phyloP scores from a whole-genome alignment of 23 red algal genomes.

The Chondrus crispus region DNA sequence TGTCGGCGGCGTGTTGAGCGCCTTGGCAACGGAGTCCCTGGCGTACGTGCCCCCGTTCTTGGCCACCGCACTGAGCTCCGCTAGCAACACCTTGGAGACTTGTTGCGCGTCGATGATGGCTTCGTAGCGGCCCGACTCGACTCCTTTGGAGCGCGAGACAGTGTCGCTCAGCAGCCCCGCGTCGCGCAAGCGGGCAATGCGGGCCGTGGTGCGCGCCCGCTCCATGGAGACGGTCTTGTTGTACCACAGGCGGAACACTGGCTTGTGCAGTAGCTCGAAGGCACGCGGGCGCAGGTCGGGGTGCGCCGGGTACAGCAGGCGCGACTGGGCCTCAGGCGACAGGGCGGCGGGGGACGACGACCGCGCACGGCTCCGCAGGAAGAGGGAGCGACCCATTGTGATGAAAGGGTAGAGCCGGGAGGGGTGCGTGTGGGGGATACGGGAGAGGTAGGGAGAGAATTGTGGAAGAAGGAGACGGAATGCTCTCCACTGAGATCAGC shows the following conservation, averaged over 20 bases:
- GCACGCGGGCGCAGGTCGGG: constrained; percentile 31
- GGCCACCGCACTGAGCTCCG: not conserved
- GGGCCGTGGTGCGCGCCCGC: constrained; percentile 41
- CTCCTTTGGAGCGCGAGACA: constrained; percentile 9
- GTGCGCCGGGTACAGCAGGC: constrained; percentile 19
- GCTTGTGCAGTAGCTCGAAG: constrained; percentile 58
- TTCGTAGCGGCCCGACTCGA: constrained; percentile 59
- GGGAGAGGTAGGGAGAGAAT: too few relatives aligned
- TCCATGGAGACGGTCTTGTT: constrained; percentile 28
- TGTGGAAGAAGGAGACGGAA: too few relatives aligned
- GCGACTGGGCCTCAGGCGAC: too few relatives aligned
- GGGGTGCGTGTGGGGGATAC: too few relatives aligned
- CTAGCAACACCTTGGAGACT: constrained; percentile 71
- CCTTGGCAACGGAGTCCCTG: not conserved
- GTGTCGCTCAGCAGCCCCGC: constrained; percentile 39
- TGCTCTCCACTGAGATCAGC: too few relatives aligned
- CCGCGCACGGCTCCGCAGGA: too few relatives aligned
- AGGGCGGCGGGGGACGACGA: too few relatives aligned
- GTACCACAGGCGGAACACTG: constrained; percentile 49
- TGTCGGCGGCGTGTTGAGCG: not conserved
- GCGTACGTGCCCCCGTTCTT: not conserved
- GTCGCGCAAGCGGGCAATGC: constrained; percentile 43
- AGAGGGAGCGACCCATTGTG: too few relatives aligned
- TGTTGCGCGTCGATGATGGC: constrained; percentile 74
- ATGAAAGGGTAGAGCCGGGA: too few relatives aligned